Evolutionary conservation across 805 yeast genomes (phyloP), one percentile per base, ranked within the genome.

Genomic region (Candida ponderosae): DNA sequence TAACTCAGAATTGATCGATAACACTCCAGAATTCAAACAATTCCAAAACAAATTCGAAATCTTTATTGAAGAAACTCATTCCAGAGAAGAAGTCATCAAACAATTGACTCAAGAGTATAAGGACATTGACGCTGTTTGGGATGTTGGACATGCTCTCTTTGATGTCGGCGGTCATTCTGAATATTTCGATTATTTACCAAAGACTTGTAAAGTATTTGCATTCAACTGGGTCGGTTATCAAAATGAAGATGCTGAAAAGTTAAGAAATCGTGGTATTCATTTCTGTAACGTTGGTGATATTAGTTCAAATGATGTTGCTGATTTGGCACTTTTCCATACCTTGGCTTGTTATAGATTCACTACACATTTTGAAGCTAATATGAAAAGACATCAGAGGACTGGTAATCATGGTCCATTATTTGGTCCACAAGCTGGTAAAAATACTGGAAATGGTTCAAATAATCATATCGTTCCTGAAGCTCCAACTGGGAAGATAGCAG

Each of bases 281-380:
- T 63, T 84, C 41, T 74, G 83, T 41, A 80, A 84, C 50, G 78
- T 77, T 39, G 72, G 84, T 41, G 60, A 71, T 10, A 61, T 66
- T 29, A 76, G 81, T 0, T 74, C 84, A 1, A 74, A 67, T 31
- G 80, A 82, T 14, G 94, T 84, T 21, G 83, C 89, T 4, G 94
- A 84, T 44, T 60, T 79, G 40, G 90, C 80, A 4, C 59, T 81
- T 32, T 70, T 62, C 50, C 65, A 78, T 44, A 62, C 82, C 0
- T 53, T 83, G 40, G 67, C 76, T 29, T 69, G 76, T 18, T 80
- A 79, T 61, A 66, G 93, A 44, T 68, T 70, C 54, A 74, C 75
- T 41, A 55, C 67, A 1, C 56, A 67, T 33, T 72, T 74, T 53
- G 74, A n/a, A n/a, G n/a, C n/a, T n/a, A n/a, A n/a, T n/a, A n/a